Base-by-base conservation (phyloP, 768 basidiomycete species). In the Calocera viscosa region DNA sequence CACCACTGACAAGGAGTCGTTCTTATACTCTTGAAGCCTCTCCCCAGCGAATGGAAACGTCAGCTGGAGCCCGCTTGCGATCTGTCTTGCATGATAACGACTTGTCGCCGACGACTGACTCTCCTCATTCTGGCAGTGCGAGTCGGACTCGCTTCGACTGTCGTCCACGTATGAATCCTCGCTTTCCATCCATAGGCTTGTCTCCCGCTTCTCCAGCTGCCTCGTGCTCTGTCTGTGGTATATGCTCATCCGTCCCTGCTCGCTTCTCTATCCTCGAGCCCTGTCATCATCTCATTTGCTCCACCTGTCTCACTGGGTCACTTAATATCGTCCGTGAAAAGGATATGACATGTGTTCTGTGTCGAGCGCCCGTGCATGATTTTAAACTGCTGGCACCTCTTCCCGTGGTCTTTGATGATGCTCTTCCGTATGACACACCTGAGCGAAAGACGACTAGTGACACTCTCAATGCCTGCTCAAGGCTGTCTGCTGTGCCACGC, bases 291-390 rank as follows among this genome's bases (percentile, higher is more conserved):
- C 81, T 86, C 0, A 78, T 92, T 1, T 93, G 91, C 73, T 88
- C 89, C 1, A 81, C 82, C 11, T 93, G 91, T 72, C 80, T 93
- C 66, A 93, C 91, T 0, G 90, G 89, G 64, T 88, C 89, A 8
- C 79, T 93, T 64, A 93, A 93, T 70, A 92, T 92, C 64, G 91
- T 91, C 19, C 90, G 90, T 7, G 90, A 93, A 75, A 92, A 91
- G 73, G 87, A 89, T 67, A 89, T 92, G 83, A 83, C 86, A 68
- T 93, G 91, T 69, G 86, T 88, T 19, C 86, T 90, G 33, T 93
- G 90, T 76, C 86, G 86, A 71, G 75, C 75, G 41, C 82, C 83
- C 35, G 89, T 92, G 24, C 80, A 78, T 33, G 85, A 89, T 72
- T 92, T 92, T 74, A 82, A 83, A 12, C 32, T 67, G 35, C n/a